Evolutionary conservation across 148 eudicot species (phyloP), one percentile per base, ranked within the genome.

Genomic region (Cornus controversa): DNA sequence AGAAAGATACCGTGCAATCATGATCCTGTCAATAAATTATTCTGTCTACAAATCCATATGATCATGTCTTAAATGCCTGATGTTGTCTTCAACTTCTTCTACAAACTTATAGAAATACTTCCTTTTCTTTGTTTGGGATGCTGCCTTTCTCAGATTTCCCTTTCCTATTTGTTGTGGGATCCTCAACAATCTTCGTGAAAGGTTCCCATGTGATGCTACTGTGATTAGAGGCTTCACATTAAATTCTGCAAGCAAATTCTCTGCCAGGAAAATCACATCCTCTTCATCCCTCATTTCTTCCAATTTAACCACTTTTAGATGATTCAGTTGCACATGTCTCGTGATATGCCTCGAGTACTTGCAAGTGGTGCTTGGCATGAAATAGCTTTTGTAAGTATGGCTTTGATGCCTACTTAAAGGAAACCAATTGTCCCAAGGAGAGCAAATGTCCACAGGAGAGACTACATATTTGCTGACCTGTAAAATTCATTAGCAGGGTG

Each of bases 231-330:
- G 75, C 37, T 53, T 28, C 27, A 26, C 63, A 26, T 50, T 50
- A 29, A 72, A 72, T 24, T 22, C 75, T 9, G 50, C 58, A 26
- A 47, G 58, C n/a, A 72, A 50, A 72, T 53, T 62, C 64, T 72
- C 29, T 62, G 50, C 50, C 9, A 77, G 27, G 22, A 77, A n/a
- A n/a, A 73, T 58, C 42, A 77, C 73, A 31, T 73, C 80, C 16
- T 40, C 73, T 29, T 82, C 74, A 58, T 63, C 69, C 16, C 29
- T 82, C 20, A 69, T 64, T 20, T 78, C 84, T 45, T 77, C 80
- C 60, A 82, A 45, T 65, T 69, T 77, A 16, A 82, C 81, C 15
- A 77, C 50, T 70, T 73, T 67, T 13, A 73, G 70, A 34, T 24
- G 40, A 15, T 57, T 20, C 66, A 73, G 36, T 67, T 36, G 24